Conservation (phyloP, 139 green algal species). For the Closterium sp. region DNA sequence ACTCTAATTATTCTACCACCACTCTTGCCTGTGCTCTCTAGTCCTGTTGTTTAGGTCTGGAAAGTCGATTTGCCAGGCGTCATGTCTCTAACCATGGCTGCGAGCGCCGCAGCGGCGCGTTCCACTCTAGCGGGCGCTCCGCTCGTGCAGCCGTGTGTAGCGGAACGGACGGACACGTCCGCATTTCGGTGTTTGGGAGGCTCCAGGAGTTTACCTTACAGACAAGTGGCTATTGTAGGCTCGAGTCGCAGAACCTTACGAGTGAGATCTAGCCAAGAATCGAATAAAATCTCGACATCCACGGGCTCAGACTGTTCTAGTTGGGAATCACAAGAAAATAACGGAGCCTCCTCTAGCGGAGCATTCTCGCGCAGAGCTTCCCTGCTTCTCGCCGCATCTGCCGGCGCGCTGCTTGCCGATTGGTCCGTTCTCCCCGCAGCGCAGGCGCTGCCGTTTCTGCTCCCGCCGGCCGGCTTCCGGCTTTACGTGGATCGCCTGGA, state of each 20-base stretch:
- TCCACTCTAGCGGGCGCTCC: not conserved
- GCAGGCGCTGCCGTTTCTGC: conserved; percentile 8
- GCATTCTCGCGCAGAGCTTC: not conserved
- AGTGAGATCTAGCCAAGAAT: not conserved
- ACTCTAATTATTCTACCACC: not conserved
- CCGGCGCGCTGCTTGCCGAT: not conserved
- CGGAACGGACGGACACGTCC: not conserved
- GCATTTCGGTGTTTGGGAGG: not conserved
- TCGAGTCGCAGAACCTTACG: not conserved
- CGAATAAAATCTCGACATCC: not conserved
- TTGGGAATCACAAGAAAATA: not conserved
- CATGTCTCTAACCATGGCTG: not conserved
- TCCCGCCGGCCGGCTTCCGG: conserved; percentile 5
- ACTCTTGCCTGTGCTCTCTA: not conserved
- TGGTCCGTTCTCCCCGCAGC: not conserved
- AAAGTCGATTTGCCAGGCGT: not conserved
- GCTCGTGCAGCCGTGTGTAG: not conserved
- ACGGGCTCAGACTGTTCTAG: not conserved
- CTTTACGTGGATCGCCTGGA: conserved; percentile 36
- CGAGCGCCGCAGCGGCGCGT: not conserved
- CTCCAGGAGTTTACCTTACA: not conserved
- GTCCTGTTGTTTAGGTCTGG: too few relatives aligned
- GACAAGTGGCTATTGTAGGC: not conserved
- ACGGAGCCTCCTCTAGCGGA: not conserved
- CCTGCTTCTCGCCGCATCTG: not conserved